phyloP scores from a whole-genome alignment of 305 asterid genomes.

The Stenogyne calaminthoides region DNA sequence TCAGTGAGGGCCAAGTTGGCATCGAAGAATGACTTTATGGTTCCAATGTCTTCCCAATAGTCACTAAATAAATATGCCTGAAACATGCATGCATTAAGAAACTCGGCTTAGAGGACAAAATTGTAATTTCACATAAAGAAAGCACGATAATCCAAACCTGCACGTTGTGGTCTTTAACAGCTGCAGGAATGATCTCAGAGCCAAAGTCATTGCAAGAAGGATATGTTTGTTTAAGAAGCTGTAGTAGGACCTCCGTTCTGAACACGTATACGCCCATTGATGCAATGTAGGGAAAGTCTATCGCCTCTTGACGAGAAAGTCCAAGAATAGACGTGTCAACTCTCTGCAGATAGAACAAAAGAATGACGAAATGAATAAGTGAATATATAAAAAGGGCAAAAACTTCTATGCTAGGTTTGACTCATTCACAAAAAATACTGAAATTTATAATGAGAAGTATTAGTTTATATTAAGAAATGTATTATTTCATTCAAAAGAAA shows the following conservation, averaged over 20 bases:
- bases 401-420: background rate
- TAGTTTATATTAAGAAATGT: background rate
- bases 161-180: slow-evolving; percentile 81
- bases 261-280: slow-evolving; percentile 97
- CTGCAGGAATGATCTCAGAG: slow-evolving; percentile 92
- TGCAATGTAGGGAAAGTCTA: slow-evolving; percentile 72
- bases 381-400: background rate
- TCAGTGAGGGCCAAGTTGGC: slow-evolving; percentile 91
- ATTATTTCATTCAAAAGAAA: background rate
- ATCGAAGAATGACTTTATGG: slow-evolving; percentile 77
- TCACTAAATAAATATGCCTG: slow-evolving; percentile 89
- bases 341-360: slow-evolving; percentile 51
- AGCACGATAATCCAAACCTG: slow-evolving; percentile 44
- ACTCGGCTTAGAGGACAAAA: slow-evolving; percentile 5
- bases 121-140: background rate
- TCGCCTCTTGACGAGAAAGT: slow-evolving; percentile 65
- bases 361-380: slow-evolving; percentile 1
- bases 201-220: slow-evolving; percentile 95
- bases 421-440: background rate
- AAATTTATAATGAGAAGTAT: background rate
- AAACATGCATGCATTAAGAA: slow-evolving; percentile 25
- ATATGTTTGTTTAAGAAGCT: slow-evolving; percentile 60
- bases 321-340: slow-evolving; percentile 88
- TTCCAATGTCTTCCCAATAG: slow-evolving; percentile 95
- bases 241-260: slow-evolving; percentile 71